Evolutionary conservation across 441 rosid genomes (phyloP), one percentile per base, ranked within the genome.

Genomic region (Brassica hybrid): DNA sequence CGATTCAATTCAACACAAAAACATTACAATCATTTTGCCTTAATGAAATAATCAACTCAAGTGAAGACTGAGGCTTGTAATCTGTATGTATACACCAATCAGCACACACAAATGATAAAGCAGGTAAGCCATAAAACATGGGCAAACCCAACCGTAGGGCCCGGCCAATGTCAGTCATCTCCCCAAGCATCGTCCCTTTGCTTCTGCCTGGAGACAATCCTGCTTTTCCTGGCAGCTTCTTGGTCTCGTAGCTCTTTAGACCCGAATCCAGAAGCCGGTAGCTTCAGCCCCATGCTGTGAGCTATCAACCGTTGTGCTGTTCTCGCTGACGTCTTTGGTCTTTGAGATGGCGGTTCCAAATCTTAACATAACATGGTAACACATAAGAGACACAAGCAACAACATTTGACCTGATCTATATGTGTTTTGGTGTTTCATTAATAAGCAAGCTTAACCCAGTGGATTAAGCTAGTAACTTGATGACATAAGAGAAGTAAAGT

Each of bases 181-280:
- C 99, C 99, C 99, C 99, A 91, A 63, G 98, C 98, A 84, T 91
- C 96, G 19, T 89, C 96, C 62, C 80, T 86, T 87, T 90, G 76
- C 71, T 89, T 91, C 75, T 93, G 98, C 83, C 99, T 88, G 0
- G 85, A 68, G 75, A 83, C 82, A 34, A 95, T 95, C 11, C 98
- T 87, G 34, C 84, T 90, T 76, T 85, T 89, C 71, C 99, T 84
- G 54, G 94, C 93, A 84, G 88, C 96, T 85, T 95, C 99, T 84
- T 90, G 97, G 72, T 72, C 82, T 84, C 84, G 88, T 54, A 86
- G 82, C 74, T 93, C 97, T 75, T 79, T 82, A 13, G 96, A 87
- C 18, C 91, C 91, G 43, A 87, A 90, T 48, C 84, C 74, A 52
- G 80, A 75, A 17, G 86, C 65, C 4, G 94, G 93, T 77, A 95